These are phyloP conservation scores for Didymella glomerata DNA, from an alignment of 2,329 filamentous ascomycete genomes.

Conservation along the genomic window DNA sequence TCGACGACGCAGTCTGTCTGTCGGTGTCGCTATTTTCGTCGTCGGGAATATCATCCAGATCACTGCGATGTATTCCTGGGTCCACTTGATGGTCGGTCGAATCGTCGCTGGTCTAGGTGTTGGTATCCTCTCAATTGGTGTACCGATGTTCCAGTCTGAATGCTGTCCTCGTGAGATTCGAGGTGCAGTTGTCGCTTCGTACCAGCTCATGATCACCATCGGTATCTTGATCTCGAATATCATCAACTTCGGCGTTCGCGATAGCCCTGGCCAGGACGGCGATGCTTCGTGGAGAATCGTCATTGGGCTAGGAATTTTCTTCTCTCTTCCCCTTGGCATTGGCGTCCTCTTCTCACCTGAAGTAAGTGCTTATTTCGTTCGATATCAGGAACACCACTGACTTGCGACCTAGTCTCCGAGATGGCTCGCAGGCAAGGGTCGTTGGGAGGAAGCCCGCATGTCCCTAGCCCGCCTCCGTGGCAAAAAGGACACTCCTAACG, in stretches of 20 bases:
- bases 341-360: conserved; percentile 45
- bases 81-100: conserved; percentile 59
- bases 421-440: conserved; percentile 59
- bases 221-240: conserved; percentile 50
- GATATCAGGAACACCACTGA: background rate
- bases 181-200: conserved; percentile 66
- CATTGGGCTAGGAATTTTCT: conserved; percentile 45
- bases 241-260: conserved; percentile 53
- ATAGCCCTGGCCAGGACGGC: conserved; percentile 50
- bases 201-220: conserved; percentile 58
- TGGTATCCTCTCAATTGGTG: conserved; percentile 61
- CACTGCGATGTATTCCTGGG: conserved; percentile 52
- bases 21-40: conserved; percentile 56
- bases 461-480: conserved; percentile 64
- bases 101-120: conserved; percentile 55
- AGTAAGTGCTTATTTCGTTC: background rate
- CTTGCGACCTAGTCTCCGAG: conserved; percentile 26
- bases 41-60: conserved; percentile 57
- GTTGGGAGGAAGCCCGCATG: conserved; percentile 60
- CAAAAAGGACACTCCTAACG: conserved; percentile 57
- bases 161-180: conserved; percentile 69
- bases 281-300: conserved; percentile 49
- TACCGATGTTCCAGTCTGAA: conserved; percentile 74
- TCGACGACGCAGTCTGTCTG: conserved; percentile 57
- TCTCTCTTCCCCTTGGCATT: conserved; percentile 43